phyloP scores from a whole-genome alignment of 495 filamentous ascomycete genomes.

The Penicillium canariense region DNA sequence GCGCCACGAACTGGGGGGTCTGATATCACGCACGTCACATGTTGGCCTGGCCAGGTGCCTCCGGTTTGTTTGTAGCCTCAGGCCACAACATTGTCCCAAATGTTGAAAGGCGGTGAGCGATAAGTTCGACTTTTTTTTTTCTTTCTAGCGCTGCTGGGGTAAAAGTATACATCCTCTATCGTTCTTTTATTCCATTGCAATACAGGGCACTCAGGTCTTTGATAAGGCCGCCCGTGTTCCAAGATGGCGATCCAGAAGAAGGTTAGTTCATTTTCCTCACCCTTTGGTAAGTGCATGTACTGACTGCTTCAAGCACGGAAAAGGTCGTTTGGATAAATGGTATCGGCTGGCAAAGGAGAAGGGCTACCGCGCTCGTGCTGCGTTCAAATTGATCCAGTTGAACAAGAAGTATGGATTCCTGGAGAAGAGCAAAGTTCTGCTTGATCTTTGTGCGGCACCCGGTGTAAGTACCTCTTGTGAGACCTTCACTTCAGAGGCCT shows the following conservation, averaged over 20 bases:
- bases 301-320: constrained; percentile 66
- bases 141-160: constrained; percentile 14
- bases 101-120: constrained; percentile 28
- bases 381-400: constrained; percentile 97
- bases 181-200: constrained; percentile 11
- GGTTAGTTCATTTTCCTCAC: constrained; percentile 32
- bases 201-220: constrained; percentile 20
- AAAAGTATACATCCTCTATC: constrained; percentile 22
- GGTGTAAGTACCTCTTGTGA: constrained; percentile 60
- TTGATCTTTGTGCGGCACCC: constrained; percentile 97
- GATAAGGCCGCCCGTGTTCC: constrained; percentile 25
- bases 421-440: constrained; percentile 89
- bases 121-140: constrained; percentile 31
- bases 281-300: constrained; percentile 8
- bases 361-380: constrained; percentile 92
- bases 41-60: constrained; percentile 19
- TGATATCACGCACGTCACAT: constrained; percentile 45
- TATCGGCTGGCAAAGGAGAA: constrained; percentile 96
- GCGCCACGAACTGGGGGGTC: constrained; percentile 23
- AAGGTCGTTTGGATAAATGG: constrained; percentile 99
- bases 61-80: constrained; percentile 22
- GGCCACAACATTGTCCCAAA: constrained; percentile 11
- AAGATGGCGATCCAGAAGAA: constrained; percentile 98
- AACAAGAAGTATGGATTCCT: constrained; percentile 99
- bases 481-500: neutral